Evolutionary conservation across 1,139 yeast genomes (phyloP), one percentile per base, ranked within the genome.

Genomic region (Taphrina confusa): DNA sequence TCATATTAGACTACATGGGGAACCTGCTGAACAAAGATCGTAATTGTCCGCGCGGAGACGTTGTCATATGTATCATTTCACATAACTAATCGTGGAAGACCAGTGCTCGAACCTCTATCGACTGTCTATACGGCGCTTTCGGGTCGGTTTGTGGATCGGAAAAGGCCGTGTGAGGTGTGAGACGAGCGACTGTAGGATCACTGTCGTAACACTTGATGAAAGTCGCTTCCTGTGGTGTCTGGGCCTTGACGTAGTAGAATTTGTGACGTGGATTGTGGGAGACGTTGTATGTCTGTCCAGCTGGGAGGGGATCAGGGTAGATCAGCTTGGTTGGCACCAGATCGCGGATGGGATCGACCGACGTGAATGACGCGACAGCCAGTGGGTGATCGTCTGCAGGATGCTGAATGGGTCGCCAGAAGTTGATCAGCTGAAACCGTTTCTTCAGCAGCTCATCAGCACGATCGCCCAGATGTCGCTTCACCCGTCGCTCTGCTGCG

Each of bases 91-190:
- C 51, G 61, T 61, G 63, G 45, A 66, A 66, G 16, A 66, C 68
- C 27, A 68, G 61, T 18, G 68, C 64, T 22, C 70, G 56, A 4
- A 67, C 67, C 52, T 68, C 70, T 52, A 68, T 68, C 34, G 69
- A 67, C 60, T 68, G 68, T 18, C 70, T 45, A 12, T 62, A 64
- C 14, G 61, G 61, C 8, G 69, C 66, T 31, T 56, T 40, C 18
- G 61, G 49, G 9, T 61, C 62, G 3, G 67, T 61, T 14, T 64
- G 51, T 5, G 69, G 69, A 37, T 68, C 67, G 12, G 27, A 52
- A 46, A 68, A 68, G 3, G 70, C 69, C 8, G 68, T 61, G 54
- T 68, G 70, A 16, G 70, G 69, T 3, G 57, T 36, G 3, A 52
- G 36, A 11, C 30, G 18, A 9, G 57, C 57, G 8, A 28, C 47